Evolutionary conservation across 2,329 filamentous ascomycete species (phyloP).

Genomic region (Aspergillus aculeatinus): DNA sequence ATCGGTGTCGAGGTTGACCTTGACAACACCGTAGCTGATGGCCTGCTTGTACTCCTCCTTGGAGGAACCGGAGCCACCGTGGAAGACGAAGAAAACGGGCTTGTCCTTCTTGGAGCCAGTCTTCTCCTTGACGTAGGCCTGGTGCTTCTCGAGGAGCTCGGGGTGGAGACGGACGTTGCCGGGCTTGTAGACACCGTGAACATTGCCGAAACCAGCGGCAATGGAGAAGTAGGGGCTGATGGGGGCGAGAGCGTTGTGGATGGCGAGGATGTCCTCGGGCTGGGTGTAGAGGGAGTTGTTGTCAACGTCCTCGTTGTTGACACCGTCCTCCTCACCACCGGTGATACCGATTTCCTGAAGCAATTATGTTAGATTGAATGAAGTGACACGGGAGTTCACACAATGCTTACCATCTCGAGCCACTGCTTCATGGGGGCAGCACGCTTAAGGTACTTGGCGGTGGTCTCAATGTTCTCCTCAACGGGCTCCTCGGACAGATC

Average conservation of each 20-base stretch:
- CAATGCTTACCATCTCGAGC: conserved; percentile 81
- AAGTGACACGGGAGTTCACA: no score
- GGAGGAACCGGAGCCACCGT: conserved; percentile 89
- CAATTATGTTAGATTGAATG: conserved; percentile 5
- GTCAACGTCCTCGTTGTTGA: conserved; percentile 97
- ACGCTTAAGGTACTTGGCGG: conserved; percentile 88
- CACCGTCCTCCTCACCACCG: conserved; percentile 94
- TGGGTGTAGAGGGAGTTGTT: conserved; percentile 98
- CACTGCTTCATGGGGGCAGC: conserved; percentile 97
- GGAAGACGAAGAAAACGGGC: conserved; percentile 99
- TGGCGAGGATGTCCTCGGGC: conserved; percentile 90
- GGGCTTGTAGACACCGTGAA: conserved; percentile 98
- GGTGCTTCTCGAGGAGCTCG: conserved; percentile 94
- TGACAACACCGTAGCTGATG: conserved; percentile 92
- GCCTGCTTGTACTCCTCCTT: conserved; percentile 89
- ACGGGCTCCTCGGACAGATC: conserved; percentile 91
- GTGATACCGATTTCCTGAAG: conserved; percentile 83
- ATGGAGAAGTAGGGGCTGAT: conserved; percentile 98
- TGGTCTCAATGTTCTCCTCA: conserved; percentile 88
- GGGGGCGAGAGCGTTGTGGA: conserved; percentile 79
- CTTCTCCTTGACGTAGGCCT: conserved; percentile 83
- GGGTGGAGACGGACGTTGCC: conserved; percentile 97
- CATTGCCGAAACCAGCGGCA: conserved; percentile 96
- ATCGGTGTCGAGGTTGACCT: conserved; percentile 99
- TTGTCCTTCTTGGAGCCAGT: conserved; percentile 70